A percentile compares a stretch with the other conserved stretches of the same genome.
These are phyloP conservation scores for Arbutus unedo DNA, from an alignment of 148 eudicot genomes.

Conservation along the genomic window DNA sequence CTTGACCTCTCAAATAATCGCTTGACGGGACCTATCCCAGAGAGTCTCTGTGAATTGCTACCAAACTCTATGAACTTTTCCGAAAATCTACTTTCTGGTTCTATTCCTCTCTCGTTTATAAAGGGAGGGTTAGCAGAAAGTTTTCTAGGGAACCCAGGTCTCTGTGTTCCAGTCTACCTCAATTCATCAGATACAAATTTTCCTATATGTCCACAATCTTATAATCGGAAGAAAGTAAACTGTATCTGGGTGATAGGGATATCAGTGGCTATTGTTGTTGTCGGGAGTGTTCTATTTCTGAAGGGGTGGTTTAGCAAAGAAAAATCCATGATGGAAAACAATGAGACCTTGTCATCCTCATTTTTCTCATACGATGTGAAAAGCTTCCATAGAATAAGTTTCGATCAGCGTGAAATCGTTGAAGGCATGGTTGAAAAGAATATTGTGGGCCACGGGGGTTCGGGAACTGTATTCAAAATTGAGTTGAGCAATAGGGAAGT, in stretches of 20 bases:
- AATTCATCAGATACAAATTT: constrained; percentile 49
- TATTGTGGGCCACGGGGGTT: constrained; percentile 86
- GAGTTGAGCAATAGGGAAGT: constrained; percentile 63
- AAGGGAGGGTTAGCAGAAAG: constrained; percentile 65
- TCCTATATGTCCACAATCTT: constrained; percentile 41
- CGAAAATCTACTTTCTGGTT: constrained; percentile 67
- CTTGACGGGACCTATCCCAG: constrained; percentile 64
- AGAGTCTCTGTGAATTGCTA: constrained; percentile 46
- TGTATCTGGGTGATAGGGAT: constrained; percentile 57
- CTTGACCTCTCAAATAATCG: constrained; percentile 77
- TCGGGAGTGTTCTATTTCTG: constrained; percentile 48
- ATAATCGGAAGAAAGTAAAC: constrained; percentile 44
- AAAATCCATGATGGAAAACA: constrained; percentile 37
- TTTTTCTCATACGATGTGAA: constrained; percentile 72
- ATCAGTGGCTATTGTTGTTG: constrained; percentile 47
- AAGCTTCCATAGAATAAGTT: constrained; percentile 74
- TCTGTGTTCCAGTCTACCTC: constrained; percentile 46
- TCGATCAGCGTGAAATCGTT: constrained; percentile 66
- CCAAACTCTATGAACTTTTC: constrained; percentile 79
- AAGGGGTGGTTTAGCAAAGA: constrained; percentile 58
- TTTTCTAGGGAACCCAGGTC: constrained; percentile 66
- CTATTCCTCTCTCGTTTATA: constrained; percentile 58
- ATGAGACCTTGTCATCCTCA: constrained; percentile 58
- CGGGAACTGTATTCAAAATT: constrained; percentile 80
- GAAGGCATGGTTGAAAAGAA: constrained; percentile 78